Conservation (phyloP, 2,329 filamentous ascomycete genomes). For the Fusarium veterinarium region DNA sequence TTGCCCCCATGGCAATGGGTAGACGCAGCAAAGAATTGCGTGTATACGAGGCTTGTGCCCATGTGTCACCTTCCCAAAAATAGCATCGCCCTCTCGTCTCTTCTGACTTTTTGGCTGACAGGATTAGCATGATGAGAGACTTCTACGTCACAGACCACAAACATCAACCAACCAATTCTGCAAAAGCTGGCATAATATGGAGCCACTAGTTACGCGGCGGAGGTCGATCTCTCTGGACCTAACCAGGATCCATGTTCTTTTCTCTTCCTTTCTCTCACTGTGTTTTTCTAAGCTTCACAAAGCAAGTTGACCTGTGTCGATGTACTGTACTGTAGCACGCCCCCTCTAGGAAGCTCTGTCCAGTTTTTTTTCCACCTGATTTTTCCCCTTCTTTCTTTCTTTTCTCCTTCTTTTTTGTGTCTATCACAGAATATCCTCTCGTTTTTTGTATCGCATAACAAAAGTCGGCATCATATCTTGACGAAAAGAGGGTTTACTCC, state of each 20-base stretch:
- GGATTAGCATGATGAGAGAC: neutral
- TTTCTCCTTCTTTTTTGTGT: neutral
- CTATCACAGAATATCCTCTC: constrained; percentile 25
- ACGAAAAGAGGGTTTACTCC: constrained; percentile 12
- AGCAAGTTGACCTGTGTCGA: neutral
- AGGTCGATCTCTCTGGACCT: constrained; percentile 16
- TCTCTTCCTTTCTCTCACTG: constrained; percentile 1
- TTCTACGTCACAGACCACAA: constrained; percentile 26
- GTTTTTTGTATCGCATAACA: constrained; percentile 5
- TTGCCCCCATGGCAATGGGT: neutral
- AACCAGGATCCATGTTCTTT: constrained; percentile 23
- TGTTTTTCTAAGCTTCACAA: constrained; percentile 2
- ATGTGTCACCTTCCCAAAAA: constrained; percentile 25
- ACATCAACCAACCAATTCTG: constrained; percentile 13
- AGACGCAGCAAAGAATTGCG: constrained; percentile 15
- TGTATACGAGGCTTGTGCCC: constrained; percentile 29
- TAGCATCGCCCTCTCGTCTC: neutral
- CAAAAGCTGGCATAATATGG: constrained; percentile 14
- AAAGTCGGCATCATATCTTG: neutral
- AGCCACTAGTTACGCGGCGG: constrained; percentile 29
- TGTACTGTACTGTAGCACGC: neutral
- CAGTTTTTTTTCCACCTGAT: neutral
- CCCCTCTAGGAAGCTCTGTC: neutral
- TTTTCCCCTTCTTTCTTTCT: constrained; percentile 11
- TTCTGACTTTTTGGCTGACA: constrained; percentile 9